Conservation (phyloP, 1,284 basidiomycete genomes). For the Moesziomyces parantarcticus region DNA sequence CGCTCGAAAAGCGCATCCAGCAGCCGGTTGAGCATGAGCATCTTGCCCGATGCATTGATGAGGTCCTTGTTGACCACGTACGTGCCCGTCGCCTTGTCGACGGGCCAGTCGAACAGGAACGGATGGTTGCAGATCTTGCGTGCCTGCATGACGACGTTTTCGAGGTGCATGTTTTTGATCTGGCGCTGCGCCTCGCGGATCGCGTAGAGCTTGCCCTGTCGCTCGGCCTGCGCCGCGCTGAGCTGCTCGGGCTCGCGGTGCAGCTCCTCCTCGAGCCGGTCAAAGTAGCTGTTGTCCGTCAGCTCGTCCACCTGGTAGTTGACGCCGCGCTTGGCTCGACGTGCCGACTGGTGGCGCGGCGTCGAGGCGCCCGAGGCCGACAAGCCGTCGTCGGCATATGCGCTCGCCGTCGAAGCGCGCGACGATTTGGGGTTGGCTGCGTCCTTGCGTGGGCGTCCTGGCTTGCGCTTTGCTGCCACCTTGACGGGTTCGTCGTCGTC, state of each 20-base stretch:
- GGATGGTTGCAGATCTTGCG: conserved; percentile 87
- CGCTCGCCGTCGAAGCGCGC: conserved; percentile 26
- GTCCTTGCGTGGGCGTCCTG: conserved; percentile 18
- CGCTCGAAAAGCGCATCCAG: conserved; percentile 83
- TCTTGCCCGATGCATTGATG: conserved; percentile 89
- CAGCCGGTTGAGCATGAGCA: conserved; percentile 91
- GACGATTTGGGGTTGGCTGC: conserved; percentile 6
- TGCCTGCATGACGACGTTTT: conserved; percentile 90
- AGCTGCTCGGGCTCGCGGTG: conserved; percentile 23
- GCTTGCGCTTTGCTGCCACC: conserved; percentile 7
- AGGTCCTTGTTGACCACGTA: conserved; percentile 73
- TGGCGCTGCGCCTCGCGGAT: conserved; percentile 72
- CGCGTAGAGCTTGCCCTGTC: conserved; percentile 53
- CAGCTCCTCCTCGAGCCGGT: conserved; percentile 42
- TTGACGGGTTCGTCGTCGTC: background rate
- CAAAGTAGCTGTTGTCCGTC: conserved; percentile 45
- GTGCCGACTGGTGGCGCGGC: conserved; percentile 19
- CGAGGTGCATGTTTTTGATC: conserved; percentile 89
- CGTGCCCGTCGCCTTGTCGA: conserved; percentile 74
- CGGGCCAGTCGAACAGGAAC: conserved; percentile 89
- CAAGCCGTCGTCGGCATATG: conserved; percentile 13
- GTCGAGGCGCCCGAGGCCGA: conserved; percentile 34
- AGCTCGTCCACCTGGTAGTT: conserved; percentile 48
- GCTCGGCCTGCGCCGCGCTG: conserved; percentile 39
- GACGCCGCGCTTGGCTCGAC: conserved; percentile 37